Base-by-base conservation (phyloP, 768 basidiomycete species). In the Macrocybe gigantea region DNA sequence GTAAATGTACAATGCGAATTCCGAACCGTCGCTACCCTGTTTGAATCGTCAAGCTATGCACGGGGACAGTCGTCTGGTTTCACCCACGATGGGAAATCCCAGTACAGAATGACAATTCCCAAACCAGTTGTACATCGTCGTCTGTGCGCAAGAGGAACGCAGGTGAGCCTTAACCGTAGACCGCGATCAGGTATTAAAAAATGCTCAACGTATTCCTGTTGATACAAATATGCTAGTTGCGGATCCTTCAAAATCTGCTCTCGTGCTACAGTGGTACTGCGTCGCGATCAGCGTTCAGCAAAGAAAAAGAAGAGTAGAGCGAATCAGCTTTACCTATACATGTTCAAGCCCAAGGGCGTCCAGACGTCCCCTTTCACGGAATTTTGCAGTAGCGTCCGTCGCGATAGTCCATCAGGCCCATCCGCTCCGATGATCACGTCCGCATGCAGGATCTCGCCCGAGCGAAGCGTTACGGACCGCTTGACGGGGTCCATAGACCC, bases 401-500 rank as follows among this genome's bases (percentile, higher is more conserved):
- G 55, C 6, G 70, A 61, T 31, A 74, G 15, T 14, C 79, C 77
- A 5, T 56, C 53, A 22, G 57, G 52, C 3, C 81, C 81, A 52
- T 82, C 81, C 1, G 81, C 79, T 10, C 80, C 80, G 43, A 83
- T 62, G 48, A 83, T 68, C 15, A 81, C 66, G 56, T 83, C 73
- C 12, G 72, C 77, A 5, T 49, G 59, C 9, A 80, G 44, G 8
- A 59, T 64, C 34, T 71, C 62, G 3, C 80, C 79, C 7, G 63
- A 66, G 7, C 63, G 63, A 4, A 72, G 53, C 0, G 56, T 68
- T 6, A 73, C 69, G 36, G 53, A 59, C 30, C 61, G 59, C 32
- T 48, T 50, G 14, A 59, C 44, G 11, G 60, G 42, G 41, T 71
- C 63, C 15, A 70, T 50, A 1, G 51, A 50, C 1, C 49, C 49